Conservation (phyloP, 2,329 filamentous ascomycete species). For the Alternaria sp. region DNA sequence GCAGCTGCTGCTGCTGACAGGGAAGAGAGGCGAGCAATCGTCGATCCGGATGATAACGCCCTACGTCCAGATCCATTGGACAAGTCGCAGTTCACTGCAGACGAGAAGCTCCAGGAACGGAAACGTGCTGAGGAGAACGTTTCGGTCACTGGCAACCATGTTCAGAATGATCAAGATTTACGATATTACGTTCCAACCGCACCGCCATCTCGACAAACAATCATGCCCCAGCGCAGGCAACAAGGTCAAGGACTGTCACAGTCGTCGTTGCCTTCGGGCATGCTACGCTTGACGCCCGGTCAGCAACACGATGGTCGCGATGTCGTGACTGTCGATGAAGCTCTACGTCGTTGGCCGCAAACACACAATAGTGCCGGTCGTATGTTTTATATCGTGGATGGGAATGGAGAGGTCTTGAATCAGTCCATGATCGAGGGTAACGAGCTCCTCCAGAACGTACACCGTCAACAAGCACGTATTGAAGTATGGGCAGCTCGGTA, state of each 20-base stretch:
- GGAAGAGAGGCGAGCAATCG: background rate
- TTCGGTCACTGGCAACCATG: background rate
- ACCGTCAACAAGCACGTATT: background rate
- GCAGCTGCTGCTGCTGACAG: background rate
- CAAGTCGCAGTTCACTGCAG: background rate
- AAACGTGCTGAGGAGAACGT: background rate
- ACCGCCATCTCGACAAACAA: background rate
- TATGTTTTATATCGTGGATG: constrained; percentile 1
- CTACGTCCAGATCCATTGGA: background rate
- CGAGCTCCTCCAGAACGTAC: background rate
- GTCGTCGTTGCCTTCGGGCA: background rate
- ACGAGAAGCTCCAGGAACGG: background rate
- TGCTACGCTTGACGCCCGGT: background rate
- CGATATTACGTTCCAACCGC: background rate
- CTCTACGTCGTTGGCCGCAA: background rate
- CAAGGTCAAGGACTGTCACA: background rate
- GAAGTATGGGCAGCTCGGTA: background rate
- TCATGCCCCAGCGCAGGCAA: background rate
- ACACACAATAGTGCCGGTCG: constrained; percentile 1
- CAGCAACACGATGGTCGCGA: background rate
- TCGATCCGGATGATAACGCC: background rate
- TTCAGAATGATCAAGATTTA: background rate
- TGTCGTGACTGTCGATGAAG: background rate
- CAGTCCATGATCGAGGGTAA: constrained; percentile 1
- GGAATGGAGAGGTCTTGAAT: background rate